These are phyloP conservation scores for Saturnispora kantuleensis DNA, from an alignment of 805 yeast species.

Conservation along the genomic window DNA sequence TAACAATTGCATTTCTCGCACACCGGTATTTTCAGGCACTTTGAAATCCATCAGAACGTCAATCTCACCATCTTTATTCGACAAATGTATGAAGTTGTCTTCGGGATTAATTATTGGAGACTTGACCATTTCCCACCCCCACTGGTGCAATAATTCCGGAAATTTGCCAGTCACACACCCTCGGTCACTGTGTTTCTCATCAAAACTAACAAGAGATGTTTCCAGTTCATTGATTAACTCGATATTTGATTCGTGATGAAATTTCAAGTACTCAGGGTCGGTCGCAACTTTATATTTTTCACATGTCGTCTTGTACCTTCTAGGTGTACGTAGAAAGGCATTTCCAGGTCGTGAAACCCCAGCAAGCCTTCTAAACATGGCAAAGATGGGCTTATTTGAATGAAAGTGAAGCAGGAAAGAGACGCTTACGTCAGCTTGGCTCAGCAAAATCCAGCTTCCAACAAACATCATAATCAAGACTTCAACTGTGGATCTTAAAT, in stretches of 20 bases:
- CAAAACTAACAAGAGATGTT: not conserved
- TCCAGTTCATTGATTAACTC: conserved; percentile 1
- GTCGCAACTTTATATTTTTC: not conserved
- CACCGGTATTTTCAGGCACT: not conserved
- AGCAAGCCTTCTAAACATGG: too few relatives aligned
- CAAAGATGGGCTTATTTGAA: too few relatives aligned
- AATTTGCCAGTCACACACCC: not conserved
- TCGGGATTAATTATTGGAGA: conserved; percentile 5
- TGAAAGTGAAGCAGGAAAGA: too few relatives aligned
- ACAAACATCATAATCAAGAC: too few relatives aligned
- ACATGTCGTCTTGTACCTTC: not conserved
- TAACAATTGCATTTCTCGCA: conserved; percentile 10
- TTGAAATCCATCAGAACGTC: conserved; percentile 10
- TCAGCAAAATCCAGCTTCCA: too few relatives aligned
- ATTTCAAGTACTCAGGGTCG: conserved; percentile 4
- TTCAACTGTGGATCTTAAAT: too few relatives aligned
- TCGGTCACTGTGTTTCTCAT: conserved; percentile 1
- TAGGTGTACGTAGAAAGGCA: not conserved
- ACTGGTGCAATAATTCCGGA: not conserved
- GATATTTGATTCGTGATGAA: not conserved
- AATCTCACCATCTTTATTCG: not conserved
- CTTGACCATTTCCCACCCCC: conserved; percentile 7
- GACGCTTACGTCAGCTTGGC: too few relatives aligned
- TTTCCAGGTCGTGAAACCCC: too few relatives aligned
- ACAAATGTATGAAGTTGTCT: conserved; percentile 10